Evolutionary conservation across 2,329 filamentous ascomycete genomes (phyloP).

Genomic region (Peltaster fructicola): DNA sequence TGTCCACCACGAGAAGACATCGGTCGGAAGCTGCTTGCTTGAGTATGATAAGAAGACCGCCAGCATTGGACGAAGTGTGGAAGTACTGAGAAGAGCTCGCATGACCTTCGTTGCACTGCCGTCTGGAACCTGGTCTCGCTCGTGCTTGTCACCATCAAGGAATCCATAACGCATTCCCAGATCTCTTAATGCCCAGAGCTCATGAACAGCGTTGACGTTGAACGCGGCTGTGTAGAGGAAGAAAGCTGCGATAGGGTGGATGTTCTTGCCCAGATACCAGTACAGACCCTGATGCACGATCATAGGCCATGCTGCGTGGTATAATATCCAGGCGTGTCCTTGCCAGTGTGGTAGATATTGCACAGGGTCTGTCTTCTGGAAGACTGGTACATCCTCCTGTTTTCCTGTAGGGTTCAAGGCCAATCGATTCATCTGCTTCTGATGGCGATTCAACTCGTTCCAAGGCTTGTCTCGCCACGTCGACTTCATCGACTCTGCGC

Average conservation of each 20-base stretch:
- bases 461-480: slow-evolving; percentile 1
- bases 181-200: slow-evolving; percentile 22
- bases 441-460: slow-evolving; percentile 1
- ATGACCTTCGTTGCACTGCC: slow-evolving; percentile 9
- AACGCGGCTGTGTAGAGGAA: slow-evolving; percentile 24
- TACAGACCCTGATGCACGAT: slow-evolving; percentile 22
- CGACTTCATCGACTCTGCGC: slow-evolving; percentile 1
- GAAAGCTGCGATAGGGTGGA: slow-evolving; percentile 17
- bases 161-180: slow-evolving; percentile 24
- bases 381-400: slow-evolving; percentile 20
- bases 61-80: slow-evolving; percentile 10
- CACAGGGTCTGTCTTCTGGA: slow-evolving; percentile 25
- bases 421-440: slow-evolving; percentile 1
- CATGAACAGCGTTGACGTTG: slow-evolving; percentile 24
- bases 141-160: slow-evolving; percentile 28
- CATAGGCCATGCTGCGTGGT: slow-evolving; percentile 22
- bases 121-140: slow-evolving; percentile 27
- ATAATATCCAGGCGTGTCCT: slow-evolving; percentile 24
- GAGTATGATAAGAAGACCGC: slow-evolving; percentile 19
- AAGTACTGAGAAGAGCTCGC: slow-evolving; percentile 4
- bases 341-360: slow-evolving; percentile 22
- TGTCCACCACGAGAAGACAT: slow-evolving; percentile 20
- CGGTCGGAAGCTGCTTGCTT: slow-evolving; percentile 9
- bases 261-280: slow-evolving; percentile 15
- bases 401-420: slow-evolving; percentile 5